Conservation (phyloP, 495 filamentous ascomycete species). For the Apiosordaria backusii region DNA sequence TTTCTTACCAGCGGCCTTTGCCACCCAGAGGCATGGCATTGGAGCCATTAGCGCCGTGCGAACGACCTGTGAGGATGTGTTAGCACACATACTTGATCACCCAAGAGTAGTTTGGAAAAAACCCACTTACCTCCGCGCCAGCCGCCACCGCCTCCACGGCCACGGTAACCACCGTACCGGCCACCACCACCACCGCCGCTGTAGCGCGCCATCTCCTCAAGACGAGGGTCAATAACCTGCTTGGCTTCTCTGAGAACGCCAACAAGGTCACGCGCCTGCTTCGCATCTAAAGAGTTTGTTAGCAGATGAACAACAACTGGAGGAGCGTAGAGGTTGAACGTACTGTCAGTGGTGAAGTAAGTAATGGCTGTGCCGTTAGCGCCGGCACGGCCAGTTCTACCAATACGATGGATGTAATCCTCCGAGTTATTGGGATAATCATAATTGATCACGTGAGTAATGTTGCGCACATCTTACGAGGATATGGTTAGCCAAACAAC, state of each 20-base stretch:
- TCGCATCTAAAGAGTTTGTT: constrained; percentile 65
- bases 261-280: constrained; percentile 95
- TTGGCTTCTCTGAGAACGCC: constrained; percentile 91
- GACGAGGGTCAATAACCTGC: constrained; percentile 94
- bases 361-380: constrained; percentile 91
- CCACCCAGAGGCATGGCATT: constrained; percentile 43
- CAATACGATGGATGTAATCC: constrained; percentile 99
- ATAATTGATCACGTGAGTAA: constrained; percentile 99
- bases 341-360: constrained; percentile 98
- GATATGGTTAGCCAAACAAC: constrained; percentile 70
- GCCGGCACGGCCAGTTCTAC: constrained; percentile 93
- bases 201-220: constrained; percentile 93
- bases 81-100: constrained; percentile 7
- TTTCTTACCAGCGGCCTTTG: constrained; percentile 46
- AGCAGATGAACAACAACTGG: constrained; percentile 23
- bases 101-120: constrained; percentile 10
- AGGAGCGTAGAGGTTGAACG: constrained; percentile 36
- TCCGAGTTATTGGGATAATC: constrained; percentile 99
- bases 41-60: constrained; percentile 33
- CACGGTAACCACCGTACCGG: constrained; percentile 57
- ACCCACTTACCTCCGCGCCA: constrained; percentile 41
- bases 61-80: constrained; percentile 20
- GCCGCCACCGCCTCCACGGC: constrained; percentile 31
- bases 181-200: constrained; percentile 79
- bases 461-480: constrained; percentile 96